phyloP scores from a whole-genome alignment of 495 filamentous ascomycete genomes.

The Chaetomidium leptoderma region DNA sequence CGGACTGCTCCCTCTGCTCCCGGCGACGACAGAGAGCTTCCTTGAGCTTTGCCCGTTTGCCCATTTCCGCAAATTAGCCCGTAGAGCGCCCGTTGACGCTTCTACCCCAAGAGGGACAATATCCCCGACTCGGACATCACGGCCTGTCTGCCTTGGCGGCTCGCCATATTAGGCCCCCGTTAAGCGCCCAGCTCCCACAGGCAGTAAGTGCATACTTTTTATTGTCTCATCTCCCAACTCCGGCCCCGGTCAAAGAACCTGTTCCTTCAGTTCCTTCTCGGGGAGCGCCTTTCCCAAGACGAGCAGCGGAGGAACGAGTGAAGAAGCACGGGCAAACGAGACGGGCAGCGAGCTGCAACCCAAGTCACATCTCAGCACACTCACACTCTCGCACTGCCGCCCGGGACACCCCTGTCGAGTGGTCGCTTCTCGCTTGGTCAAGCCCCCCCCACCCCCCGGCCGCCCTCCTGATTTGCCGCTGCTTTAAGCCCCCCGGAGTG shows the following conservation, averaged over 20 bases:
- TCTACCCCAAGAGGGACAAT: neutral
- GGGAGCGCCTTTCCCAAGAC: conserved; percentile 1
- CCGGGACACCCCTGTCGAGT: conserved; percentile 31
- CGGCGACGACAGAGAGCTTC: neutral
- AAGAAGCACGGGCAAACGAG: conserved; percentile 19
- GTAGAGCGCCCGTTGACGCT: conserved; percentile 1
- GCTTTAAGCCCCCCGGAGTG: conserved; percentile 29
- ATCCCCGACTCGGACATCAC: conserved; percentile 7
- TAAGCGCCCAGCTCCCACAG: conserved; percentile 18
- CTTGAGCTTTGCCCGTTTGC: neutral
- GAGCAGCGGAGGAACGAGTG: conserved; percentile 10
- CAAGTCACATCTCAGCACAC: conserved; percentile 33
- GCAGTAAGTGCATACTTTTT: conserved; percentile 20
- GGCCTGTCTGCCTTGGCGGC: conserved; percentile 5
- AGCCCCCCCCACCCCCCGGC: conserved; percentile 19
- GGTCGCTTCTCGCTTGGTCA: conserved; percentile 35
- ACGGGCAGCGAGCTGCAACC: conserved; percentile 27
- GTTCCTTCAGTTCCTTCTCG: neutral
- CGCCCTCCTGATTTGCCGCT: conserved; percentile 30
- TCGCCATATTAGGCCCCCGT: conserved; percentile 5
- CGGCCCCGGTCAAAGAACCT: neutral
- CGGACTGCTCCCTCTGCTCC: neutral
- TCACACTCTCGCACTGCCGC: conserved; percentile 29
- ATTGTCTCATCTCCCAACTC: conserved; percentile 10
- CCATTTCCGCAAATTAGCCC: neutral